A percentile compares a stretch with the other conserved stretches of the same genome.
Evolutionary conservation across 148 eudicot species (phyloP).

Genomic region (Rhododendron griersonianum): DNA sequence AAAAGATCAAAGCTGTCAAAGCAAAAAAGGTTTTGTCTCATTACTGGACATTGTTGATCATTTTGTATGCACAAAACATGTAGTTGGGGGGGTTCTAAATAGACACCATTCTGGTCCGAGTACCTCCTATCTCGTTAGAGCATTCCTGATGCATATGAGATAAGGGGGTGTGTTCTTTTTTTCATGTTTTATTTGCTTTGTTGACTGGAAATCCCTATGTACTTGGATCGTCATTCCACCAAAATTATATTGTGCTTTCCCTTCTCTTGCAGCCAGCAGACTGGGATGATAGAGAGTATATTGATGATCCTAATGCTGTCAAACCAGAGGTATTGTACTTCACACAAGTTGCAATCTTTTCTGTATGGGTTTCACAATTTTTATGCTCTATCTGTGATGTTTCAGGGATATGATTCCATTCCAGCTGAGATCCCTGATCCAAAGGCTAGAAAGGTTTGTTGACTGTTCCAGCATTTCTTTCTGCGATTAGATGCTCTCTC

Average conservation of each 20-base stretch:
- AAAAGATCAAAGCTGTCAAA: constrained; percentile 65
- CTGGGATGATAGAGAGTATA: constrained; percentile 93
- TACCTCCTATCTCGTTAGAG: not conserved
- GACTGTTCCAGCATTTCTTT: not conserved
- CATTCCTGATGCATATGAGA: not conserved
- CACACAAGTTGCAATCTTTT: not conserved
- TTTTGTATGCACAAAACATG: not conserved
- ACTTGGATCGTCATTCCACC: not conserved
- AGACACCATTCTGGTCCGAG: not conserved
- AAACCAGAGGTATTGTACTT: constrained; percentile 74
- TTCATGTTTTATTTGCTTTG: not conserved
- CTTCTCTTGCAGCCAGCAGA: constrained; percentile 65
- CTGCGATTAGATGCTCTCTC: constrained; percentile 20
- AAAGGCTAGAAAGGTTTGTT: constrained; percentile 69
- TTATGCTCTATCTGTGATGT: constrained; percentile 8
- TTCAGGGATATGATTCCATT: constrained; percentile 93
- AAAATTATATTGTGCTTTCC: not conserved
- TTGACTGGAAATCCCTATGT: not conserved
- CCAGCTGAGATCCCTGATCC: constrained; percentile 89
- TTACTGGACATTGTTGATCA: not conserved
- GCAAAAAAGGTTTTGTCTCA: constrained; percentile 62
- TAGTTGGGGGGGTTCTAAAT: not conserved
- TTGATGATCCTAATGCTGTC: constrained; percentile 66
- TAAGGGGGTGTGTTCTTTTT: not conserved
- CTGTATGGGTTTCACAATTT: constrained; percentile 1